These are phyloP conservation scores for Catunica adiposa DNA, from an alignment of 2,329 filamentous ascomycete species.

Conservation along the genomic window DNA sequence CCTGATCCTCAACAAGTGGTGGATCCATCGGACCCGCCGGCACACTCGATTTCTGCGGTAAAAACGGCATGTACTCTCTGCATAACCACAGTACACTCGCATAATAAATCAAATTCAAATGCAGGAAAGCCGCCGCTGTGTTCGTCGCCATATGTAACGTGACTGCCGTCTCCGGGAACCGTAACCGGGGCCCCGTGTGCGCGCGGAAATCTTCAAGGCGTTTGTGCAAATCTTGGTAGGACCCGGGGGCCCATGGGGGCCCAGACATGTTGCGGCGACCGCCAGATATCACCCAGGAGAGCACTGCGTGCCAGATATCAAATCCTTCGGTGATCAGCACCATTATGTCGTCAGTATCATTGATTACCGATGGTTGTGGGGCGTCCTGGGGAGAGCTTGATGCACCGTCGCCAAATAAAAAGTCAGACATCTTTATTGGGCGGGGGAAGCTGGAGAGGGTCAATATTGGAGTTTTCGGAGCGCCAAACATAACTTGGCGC, in stretches of 20 bases:
- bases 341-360: constrained; percentile 19
- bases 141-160: constrained; percentile 25
- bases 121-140: constrained; percentile 26
- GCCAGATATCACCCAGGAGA: constrained; percentile 27
- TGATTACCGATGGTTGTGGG: constrained; percentile 14
- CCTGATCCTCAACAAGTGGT: constrained; percentile 22
- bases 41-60: constrained; percentile 22
- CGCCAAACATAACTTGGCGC: constrained; percentile 27
- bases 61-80: constrained; percentile 29
- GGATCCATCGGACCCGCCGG: constrained; percentile 26
- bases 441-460: constrained; percentile 23
- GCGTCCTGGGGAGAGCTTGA: constrained; percentile 6
- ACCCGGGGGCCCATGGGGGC: constrained; percentile 23
- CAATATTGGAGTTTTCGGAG: constrained; percentile 24
- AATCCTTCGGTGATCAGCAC: constrained; percentile 24
- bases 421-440: constrained; percentile 22
- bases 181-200: constrained; percentile 22
- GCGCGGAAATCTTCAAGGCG: constrained; percentile 23
- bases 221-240: constrained; percentile 21
- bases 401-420: constrained; percentile 22
- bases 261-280: constrained; percentile 26
- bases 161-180: constrained; percentile 24
- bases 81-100: constrained; percentile 27
- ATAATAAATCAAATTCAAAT: constrained; percentile 29
- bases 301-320: constrained; percentile 27